A percentile compares a stretch with the other conserved stretches of the same genome.
These are phyloP conservation scores for Parietaria judaica DNA, from an alignment of 306 rosid species.

Conservation along the genomic window DNA sequence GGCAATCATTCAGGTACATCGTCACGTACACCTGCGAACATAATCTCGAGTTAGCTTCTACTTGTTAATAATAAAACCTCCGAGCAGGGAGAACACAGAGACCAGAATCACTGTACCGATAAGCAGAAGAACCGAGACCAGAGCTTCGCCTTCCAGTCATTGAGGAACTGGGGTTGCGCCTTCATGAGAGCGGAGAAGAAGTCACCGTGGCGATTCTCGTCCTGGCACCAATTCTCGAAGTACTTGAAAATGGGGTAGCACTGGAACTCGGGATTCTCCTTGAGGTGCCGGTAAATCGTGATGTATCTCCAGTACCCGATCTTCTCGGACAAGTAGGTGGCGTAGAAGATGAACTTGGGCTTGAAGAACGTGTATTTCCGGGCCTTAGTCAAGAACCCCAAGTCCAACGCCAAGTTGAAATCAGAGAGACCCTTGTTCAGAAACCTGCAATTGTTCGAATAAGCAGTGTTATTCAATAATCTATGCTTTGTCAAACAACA, in stretches of 20 bases:
- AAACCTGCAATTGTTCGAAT: constrained; percentile 43
- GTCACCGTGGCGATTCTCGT: constrained; percentile 96
- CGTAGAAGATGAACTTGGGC: constrained; percentile 97
- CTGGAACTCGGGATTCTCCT: constrained; percentile 77
- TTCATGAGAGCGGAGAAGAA: constrained; percentile 98
- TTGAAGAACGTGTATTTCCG: constrained; percentile 95
- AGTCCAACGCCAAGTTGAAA: constrained; percentile 95
- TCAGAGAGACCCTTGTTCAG: constrained; percentile 95
- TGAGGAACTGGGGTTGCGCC: constrained; percentile 97
- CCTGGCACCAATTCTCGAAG: constrained; percentile 99
- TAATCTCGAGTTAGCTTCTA: background rate
- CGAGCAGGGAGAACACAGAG: too few relatives aligned
- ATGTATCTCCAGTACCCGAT: constrained; percentile 99
- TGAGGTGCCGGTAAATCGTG: constrained; percentile 94
- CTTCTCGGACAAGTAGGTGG: constrained; percentile 94
- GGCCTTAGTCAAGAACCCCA: constrained; percentile 97
- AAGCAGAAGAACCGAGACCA: constrained; percentile 96
- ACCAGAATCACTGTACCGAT: constrained; percentile 40
- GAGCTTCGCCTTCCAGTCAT: constrained; percentile 98
- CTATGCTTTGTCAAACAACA: background rate
- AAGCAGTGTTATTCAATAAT: background rate
- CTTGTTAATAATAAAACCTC: too few relatives aligned
- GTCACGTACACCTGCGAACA: constrained; percentile 83
- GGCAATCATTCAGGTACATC: constrained; percentile 97
- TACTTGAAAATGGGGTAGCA: constrained; percentile 94